Base-by-base conservation (phyloP, 768 basidiomycete genomes). In the Fomitopsis serialis region DNA sequence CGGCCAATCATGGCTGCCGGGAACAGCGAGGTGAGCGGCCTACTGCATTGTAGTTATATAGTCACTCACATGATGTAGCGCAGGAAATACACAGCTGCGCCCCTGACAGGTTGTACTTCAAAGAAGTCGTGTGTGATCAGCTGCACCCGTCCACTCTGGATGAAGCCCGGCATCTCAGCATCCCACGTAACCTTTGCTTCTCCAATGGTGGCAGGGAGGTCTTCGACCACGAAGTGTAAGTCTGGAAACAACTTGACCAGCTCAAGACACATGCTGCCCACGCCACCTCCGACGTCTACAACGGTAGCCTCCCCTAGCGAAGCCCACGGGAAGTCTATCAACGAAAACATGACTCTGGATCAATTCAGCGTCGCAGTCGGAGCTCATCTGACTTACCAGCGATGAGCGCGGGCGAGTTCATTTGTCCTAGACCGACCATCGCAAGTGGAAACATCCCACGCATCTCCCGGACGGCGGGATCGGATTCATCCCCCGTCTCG, bases 171-270 rank as follows among this genome's bases (percentile, higher is more conserved):
- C 29, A 25, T 24, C 27, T 55, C 50, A 8, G 22, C 23, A 45
- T 49, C 13, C 54, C 57, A 58, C 3, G 55, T 29, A 1, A 13
- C 42, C 24, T 49, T 27, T 1, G 59, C 63, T 32, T 54, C 35
- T 27, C 40, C 46, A 15, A 62, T 54, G 0, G 54, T 54, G 1
- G 55, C 48, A 1, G 52, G 43, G 17, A 58, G 56, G 49, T 65
- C 63, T 36, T 65, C 56, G 35, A 60, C 45, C 4, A 63, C 50
- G 50, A 63, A 58, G 9, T 56, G 22, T 22, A 63, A 45, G 13
- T 57, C 35, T 5, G 53, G 58, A 46, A 59, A 56, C 13, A 43
- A 42, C 52, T 57, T 56, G 19, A 49, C 48, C 17, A 63, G 42
- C n/a, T 55, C 57, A 12, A 55, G 51, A 29, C 50, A 42, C 46